Evolutionary conservation across 495 filamentous ascomycete species (phyloP).

Genomic region (Podospora comata): DNA sequence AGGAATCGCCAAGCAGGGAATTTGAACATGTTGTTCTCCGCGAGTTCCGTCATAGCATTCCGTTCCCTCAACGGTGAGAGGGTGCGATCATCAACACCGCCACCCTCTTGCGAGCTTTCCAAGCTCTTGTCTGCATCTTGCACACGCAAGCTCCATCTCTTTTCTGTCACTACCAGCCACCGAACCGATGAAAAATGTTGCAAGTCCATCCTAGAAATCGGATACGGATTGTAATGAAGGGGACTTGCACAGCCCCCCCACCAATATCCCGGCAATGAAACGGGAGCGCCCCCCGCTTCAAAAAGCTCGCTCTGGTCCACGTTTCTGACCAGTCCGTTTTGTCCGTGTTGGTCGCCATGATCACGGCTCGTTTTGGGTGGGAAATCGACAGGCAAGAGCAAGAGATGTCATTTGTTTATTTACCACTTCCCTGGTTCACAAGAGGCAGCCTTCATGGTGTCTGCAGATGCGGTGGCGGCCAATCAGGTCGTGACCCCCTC

Average conservation of each 20-base stretch:
- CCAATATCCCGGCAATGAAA: slow-evolving; percentile 12
- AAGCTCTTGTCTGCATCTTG: background rate
- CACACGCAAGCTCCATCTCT: background rate
- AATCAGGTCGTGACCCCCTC: background rate
- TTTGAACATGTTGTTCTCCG: slow-evolving; percentile 4
- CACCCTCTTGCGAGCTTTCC: background rate
- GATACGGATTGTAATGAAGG: slow-evolving; percentile 7
- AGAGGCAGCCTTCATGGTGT: background rate
- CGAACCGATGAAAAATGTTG: background rate
- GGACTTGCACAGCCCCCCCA: slow-evolving; percentile 13
- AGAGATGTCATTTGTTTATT: background rate
- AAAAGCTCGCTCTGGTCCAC: background rate
- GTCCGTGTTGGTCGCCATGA: background rate
- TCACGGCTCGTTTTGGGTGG: background rate
- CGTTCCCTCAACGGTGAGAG: background rate
- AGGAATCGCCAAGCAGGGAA: slow-evolving; percentile 2
- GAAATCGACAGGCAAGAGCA: background rate
- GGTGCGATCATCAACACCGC: background rate
- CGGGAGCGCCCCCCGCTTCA: background rate
- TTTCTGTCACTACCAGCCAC: background rate
- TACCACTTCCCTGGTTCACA: background rate
- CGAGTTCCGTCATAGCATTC: slow-evolving; percentile 11
- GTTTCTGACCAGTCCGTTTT: background rate
- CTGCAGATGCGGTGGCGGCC: background rate
- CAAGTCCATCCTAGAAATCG: background rate